Evolutionary conservation across 2,329 filamentous ascomycete genomes (phyloP).

Genomic region (Epichloe uncinata): DNA sequence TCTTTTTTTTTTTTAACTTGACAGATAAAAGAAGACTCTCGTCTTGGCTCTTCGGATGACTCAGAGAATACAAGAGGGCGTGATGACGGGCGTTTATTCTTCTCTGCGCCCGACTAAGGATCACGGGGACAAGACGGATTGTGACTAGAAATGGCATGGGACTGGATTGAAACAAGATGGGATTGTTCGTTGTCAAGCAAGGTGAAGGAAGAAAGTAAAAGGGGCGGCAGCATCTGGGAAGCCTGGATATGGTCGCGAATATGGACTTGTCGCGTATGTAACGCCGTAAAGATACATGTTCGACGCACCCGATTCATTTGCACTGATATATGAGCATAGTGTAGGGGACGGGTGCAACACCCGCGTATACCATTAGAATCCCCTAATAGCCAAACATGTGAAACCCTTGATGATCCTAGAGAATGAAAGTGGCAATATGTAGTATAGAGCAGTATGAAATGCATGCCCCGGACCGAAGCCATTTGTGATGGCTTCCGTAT

Average conservation of each 20-base stretch:
- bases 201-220: no score
- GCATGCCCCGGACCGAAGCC: no score
- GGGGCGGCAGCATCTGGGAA: neutral
- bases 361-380: neutral
- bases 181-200: no score
- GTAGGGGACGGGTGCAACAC: neutral
- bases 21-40: neutral
- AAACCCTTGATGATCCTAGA: neutral
- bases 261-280: conserved; percentile 2
- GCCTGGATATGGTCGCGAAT: neutral
- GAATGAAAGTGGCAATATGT: neutral
- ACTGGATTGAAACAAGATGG: no score
- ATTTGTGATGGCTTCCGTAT: neutral
- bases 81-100: no score
- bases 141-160: no score
- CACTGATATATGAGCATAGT: neutral
- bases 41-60: neutral
- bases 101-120: no score
- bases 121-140: no score
- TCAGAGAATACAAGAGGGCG: no score
- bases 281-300: conserved; percentile 7
- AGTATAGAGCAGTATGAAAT: no score
- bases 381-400: neutral
- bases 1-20: neutral
- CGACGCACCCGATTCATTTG: neutral